Base-by-base conservation (phyloP, 345 rosid genomes). In the Sonneratia caseolaris region DNA sequence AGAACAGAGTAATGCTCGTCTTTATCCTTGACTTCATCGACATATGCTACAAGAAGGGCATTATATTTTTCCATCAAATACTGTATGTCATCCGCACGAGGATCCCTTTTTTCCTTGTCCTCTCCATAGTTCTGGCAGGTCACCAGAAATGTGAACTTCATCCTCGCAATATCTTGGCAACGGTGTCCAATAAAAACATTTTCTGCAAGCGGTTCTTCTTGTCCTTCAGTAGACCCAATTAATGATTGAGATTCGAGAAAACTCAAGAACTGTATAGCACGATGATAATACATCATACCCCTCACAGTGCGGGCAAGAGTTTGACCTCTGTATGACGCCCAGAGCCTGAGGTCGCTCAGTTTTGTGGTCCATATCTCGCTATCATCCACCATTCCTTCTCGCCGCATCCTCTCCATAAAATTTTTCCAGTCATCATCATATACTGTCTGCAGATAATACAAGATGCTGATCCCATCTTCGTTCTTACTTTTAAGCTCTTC, bases 301-400 rank as follows among this genome's bases (percentile, higher is more conserved):
- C 97, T 85, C 57, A 84, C 97, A 19, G 97, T 93, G 35, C 96
- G 96, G 66, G 90, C 78, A 79, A 93, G 92, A 37, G 98, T 91
- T 81, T 91, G 96, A 78, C 98, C 98, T 82, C 98, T 87, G 84
- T 89, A 89, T 55, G 97, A 93, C 53, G 96, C 97, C 98, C 96
- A 93, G 73, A 87, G 94, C 87, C 91, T 82, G 76, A 93, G 85
- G 66, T 93, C 98, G 76, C 83, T 91, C 81, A 87, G 70, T 84
- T 81, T 91, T 66, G 81, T 81, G 24, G 84, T 85, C 89, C 85
- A 85, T 62, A 91, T 76, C 73, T 93, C 94, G 16, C 64, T 76
- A 56, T 80, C 91, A 66, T 83, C 81, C 75, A 62, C 79, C 84
- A 88, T 85, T 72, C 98, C 97, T 77, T 91, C 92, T 64, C 90